These are phyloP conservation scores for Juglanconis oblonga DNA, from an alignment of 2,329 filamentous ascomycete species.

Conservation along the genomic window DNA sequence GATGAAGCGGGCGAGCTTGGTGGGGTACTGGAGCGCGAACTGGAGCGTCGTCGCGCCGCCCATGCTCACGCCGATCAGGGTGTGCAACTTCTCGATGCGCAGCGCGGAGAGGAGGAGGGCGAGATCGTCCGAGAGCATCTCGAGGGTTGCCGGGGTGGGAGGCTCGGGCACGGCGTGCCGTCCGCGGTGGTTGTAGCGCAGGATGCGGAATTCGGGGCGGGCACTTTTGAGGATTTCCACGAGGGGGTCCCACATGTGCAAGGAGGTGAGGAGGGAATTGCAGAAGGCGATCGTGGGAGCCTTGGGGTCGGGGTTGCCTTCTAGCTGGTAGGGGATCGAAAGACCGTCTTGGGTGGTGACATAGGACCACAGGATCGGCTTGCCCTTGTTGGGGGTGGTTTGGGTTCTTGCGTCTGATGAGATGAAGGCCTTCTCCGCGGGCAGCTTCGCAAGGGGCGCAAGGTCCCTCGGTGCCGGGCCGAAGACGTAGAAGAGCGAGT, in stretches of 20 bases:
- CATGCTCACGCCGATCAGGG: constrained; percentile 74
- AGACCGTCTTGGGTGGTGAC: constrained; percentile 68
- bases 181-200: constrained; percentile 77
- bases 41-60: constrained; percentile 77
- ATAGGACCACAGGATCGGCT: constrained; percentile 60
- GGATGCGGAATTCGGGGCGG: constrained; percentile 65
- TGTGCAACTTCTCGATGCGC: constrained; percentile 63
- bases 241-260: constrained; percentile 79
- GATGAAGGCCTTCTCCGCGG: constrained; percentile 46
- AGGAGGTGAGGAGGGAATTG: constrained; percentile 77
- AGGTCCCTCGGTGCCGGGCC: constrained; percentile 71
- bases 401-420: constrained; percentile 53
- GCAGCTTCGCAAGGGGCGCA: constrained; percentile 48
- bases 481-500: constrained; percentile 76
- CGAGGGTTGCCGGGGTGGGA: constrained; percentile 54
- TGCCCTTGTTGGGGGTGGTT: constrained; percentile 49
- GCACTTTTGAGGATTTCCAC: constrained; percentile 57
- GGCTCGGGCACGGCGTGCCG: constrained; percentile 50
- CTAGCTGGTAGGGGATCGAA: constrained; percentile 68
- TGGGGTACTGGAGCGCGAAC: constrained; percentile 65
- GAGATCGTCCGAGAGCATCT: constrained; percentile 67
- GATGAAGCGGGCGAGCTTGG: constrained; percentile 59
- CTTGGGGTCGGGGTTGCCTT: constrained; percentile 63
- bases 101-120: constrained; percentile 64
- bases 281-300: constrained; percentile 73